phyloP scores from a whole-genome alignment of 2,329 filamentous ascomycete species.

The Lachnellula cervina region DNA sequence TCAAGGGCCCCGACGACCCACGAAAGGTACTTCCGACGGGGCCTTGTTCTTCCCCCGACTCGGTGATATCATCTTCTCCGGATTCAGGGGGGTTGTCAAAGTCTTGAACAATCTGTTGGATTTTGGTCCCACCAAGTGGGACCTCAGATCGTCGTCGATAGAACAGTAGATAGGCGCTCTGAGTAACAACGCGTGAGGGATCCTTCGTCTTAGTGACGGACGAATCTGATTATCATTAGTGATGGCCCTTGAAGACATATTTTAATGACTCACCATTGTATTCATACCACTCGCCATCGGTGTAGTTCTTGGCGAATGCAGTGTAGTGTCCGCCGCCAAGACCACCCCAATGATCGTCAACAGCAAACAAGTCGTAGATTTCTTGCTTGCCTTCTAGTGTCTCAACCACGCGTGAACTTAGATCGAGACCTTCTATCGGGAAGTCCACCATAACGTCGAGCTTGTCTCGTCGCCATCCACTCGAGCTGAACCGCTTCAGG shows the following conservation, averaged over 20 bases:
- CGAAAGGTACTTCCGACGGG: constrained; percentile 78
- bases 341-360: constrained; percentile 93
- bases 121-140: constrained; percentile 73
- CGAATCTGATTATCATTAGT: constrained; percentile 61
- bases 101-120: constrained; percentile 64
- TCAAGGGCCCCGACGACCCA: constrained; percentile 89
- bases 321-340: constrained; percentile 96
- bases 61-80: constrained; percentile 43
- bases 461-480: constrained; percentile 79
- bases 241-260: not conserved
- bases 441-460: constrained; percentile 89
- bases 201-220: constrained; percentile 60
- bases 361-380: constrained; percentile 88
- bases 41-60: constrained; percentile 77
- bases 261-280: constrained; percentile 75
- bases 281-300: constrained; percentile 86
- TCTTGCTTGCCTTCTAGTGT: constrained; percentile 76
- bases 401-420: constrained; percentile 73
- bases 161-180: constrained; percentile 87
- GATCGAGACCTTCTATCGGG: constrained; percentile 79
- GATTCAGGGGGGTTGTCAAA: constrained; percentile 50
- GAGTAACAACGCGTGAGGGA: constrained; percentile 60
- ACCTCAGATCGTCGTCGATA: constrained; percentile 77
- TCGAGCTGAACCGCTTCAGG: constrained; percentile 89
- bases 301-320: constrained; percentile 87